Evolutionary conservation across 1,284 basidiomycete species (phyloP).

Genomic region (Ceratobasidium sp.): DNA sequence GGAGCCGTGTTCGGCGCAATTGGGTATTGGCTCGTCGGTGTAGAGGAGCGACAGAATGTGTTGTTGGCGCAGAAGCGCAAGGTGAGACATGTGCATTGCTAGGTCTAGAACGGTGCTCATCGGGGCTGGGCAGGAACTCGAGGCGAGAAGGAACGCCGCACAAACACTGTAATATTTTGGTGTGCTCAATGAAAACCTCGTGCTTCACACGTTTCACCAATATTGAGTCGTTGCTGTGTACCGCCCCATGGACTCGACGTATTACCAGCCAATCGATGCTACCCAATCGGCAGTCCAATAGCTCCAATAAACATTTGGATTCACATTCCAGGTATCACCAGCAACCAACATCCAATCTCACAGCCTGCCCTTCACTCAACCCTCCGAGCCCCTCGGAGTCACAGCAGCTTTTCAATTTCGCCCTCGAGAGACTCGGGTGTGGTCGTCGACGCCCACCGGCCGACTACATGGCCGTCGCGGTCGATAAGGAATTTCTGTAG

Average conservation of each 20-base stretch:
- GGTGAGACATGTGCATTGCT: slow-evolving; percentile 11
- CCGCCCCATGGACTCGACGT: neutral
- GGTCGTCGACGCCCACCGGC: slow-evolving; percentile 82
- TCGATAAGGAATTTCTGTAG: slow-evolving; percentile 53
- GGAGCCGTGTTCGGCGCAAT: slow-evolving; percentile 41
- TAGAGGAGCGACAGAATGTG: slow-evolving; percentile 42
- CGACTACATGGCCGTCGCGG: slow-evolving; percentile 67
- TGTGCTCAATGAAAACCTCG: neutral
- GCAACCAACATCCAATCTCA: neutral
- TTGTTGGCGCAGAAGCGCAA: slow-evolving; percentile 43
- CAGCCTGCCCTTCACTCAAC: slow-evolving; percentile 1
- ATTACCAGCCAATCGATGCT: neutral
- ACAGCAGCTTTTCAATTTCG: slow-evolving; percentile 65
- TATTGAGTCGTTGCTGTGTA: no score
- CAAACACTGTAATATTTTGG: slow-evolving; percentile 7
- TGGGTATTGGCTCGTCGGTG: slow-evolving; percentile 43
- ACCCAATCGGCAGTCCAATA: neutral
- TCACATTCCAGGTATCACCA: slow-evolving; percentile 3
- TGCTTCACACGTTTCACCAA: neutral
- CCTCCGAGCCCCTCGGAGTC: neutral
- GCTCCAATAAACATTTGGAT: neutral
- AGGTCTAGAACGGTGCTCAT: neutral
- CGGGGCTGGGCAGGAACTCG: slow-evolving; percentile 16
- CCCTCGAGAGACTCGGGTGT: slow-evolving; percentile 70
- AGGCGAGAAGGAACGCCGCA: slow-evolving; percentile 20